Conservation (phyloP, 2,329 filamentous ascomycete species). For the Ophiocordyceps camponoti-leonardi region DNA sequence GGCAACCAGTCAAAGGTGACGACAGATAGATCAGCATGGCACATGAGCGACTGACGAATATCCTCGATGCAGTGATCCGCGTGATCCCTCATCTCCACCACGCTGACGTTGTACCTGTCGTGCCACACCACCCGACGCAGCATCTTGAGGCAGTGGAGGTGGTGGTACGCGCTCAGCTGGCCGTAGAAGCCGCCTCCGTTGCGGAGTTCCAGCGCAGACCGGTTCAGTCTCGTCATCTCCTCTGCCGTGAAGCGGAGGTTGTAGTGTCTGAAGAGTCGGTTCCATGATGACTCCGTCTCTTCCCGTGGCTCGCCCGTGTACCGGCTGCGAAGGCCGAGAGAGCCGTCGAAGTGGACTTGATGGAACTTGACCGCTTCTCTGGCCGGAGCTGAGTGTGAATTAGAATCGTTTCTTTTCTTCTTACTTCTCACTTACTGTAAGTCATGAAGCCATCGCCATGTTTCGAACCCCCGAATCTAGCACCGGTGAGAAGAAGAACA, state of each 20-base stretch:
- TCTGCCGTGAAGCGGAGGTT: background rate
- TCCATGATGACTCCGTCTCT: background rate
- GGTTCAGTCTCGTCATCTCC: background rate
- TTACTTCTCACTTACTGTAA: background rate
- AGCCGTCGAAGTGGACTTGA: background rate
- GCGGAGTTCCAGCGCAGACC: background rate
- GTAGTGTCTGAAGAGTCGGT: background rate
- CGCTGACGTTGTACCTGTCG: background rate
- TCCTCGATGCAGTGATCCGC: background rate
- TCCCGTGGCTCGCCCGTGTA: background rate
- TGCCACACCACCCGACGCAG: background rate
- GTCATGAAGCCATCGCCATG: background rate
- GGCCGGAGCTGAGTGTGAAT: background rate
- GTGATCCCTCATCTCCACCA: background rate
- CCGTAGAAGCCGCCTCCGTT: background rate
- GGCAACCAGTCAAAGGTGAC: background rate
- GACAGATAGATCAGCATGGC: background rate
- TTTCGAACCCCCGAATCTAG: background rate
- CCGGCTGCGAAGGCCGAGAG: background rate
- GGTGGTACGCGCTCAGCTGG: background rate
- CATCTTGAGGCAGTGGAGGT: slow-evolving; percentile 1
- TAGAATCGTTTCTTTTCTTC: background rate
- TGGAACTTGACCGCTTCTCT: background rate
- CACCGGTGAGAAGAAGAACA: background rate
- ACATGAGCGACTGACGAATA: background rate